Evolutionary conservation across 2,329 filamentous ascomycete genomes (phyloP).

Genomic region (Paecilomyces sp.): DNA sequence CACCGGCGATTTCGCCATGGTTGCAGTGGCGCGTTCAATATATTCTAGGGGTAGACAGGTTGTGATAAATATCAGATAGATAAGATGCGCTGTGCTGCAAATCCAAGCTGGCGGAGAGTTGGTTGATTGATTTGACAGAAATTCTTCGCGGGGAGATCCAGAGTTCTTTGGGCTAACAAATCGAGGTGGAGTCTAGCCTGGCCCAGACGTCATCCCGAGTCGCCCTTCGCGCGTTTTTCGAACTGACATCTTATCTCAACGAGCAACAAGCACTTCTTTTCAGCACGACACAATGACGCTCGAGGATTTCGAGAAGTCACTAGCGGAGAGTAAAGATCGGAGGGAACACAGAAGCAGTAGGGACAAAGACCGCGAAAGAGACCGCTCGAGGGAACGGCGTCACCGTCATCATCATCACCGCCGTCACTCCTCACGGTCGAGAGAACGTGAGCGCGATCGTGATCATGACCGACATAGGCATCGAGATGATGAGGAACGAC

Average conservation of each 20-base stretch:
- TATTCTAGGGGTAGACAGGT: background rate
- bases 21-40: constrained; percentile 8
- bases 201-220: constrained; percentile 24
- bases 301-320: constrained; percentile 70
- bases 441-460: constrained; percentile 25
- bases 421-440: constrained; percentile 28
- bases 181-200: constrained; percentile 20
- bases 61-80: background rate
- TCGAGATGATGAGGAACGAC: constrained; percentile 45
- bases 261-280: background rate
- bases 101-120: background rate
- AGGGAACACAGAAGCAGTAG: constrained; percentile 21
- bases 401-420: constrained; percentile 38
- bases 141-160: constrained; percentile 17
- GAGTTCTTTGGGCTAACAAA: constrained; percentile 12
- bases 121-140: constrained; percentile 1
- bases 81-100: background rate
- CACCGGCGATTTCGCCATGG: constrained; percentile 53
- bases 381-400: constrained; percentile 27
- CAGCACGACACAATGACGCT: constrained; percentile 43
- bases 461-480: constrained; percentile 28
- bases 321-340: constrained; percentile 51
- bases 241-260: background rate
- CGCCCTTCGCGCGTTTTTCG: background rate
- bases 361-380: constrained; percentile 29